Percentiles rank a stretch among this genome's conserved stretches.
Conservation (phyloP, 129 eudicot species). For the Flaveria bidentis region DNA sequence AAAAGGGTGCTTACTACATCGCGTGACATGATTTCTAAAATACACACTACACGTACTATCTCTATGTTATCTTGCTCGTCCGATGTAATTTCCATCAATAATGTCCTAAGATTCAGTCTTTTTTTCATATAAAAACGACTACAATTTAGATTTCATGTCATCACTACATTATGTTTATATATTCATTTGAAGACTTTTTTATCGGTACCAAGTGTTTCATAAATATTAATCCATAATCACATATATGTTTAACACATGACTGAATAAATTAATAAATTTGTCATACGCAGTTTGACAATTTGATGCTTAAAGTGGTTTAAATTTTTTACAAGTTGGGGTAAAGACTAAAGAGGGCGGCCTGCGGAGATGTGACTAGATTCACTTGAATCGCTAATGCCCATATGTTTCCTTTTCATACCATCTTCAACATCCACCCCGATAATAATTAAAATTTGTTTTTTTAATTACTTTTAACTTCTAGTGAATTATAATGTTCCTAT, state of each 20-base stretch:
- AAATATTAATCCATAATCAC: neutral
- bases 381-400: constrained; percentile 33
- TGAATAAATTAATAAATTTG: neutral
- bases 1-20: too few species aligned
- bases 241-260: neutral
- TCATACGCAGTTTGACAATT: neutral
- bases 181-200: neutral
- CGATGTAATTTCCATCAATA: too few species aligned
- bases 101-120: neutral
- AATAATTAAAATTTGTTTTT: neutral
- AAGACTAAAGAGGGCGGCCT: constrained; percentile 44
- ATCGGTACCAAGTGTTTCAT: neutral
- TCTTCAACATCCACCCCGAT: constrained; percentile 16
- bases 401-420: constrained; percentile 27
- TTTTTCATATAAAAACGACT: neutral
- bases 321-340: constrained; percentile 26
- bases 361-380: constrained; percentile 17
- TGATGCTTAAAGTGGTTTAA: neutral
- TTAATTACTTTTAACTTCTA: constrained; percentile 28
- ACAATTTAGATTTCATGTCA: neutral
- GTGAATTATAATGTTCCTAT: constrained; percentile 20
- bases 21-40: too few species aligned
- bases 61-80: too few species aligned
- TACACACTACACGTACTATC: too few species aligned
- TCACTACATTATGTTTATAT: neutral